These are phyloP conservation scores for Leptographium lundbergii DNA, from an alignment of 2,329 filamentous ascomycete genomes.

Conservation along the genomic window DNA sequence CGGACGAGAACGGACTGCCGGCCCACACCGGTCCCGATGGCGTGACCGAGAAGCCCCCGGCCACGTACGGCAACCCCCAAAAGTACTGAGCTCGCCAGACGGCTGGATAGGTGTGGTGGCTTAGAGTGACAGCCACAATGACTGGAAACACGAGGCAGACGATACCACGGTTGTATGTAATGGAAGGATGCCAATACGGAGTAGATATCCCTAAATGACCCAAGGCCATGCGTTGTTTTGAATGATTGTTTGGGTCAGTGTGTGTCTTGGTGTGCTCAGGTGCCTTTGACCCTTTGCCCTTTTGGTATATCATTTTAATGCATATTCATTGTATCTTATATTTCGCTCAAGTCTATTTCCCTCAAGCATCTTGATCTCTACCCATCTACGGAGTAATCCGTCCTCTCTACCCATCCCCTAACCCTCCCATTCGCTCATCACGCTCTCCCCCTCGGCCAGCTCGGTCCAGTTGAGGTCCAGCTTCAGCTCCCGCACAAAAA, in stretches of 20 bases:
- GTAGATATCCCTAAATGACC: neutral
- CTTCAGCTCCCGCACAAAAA: conserved; percentile 64
- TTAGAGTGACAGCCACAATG: neutral
- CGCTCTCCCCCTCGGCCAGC: conserved; percentile 19
- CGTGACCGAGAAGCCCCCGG: conserved; percentile 4
- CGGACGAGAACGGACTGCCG: conserved; percentile 20
- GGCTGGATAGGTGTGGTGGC: neutral
- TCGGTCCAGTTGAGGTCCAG: conserved; percentile 44
- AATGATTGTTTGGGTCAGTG: too few relatives aligned
- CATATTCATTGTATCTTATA: too few relatives aligned
- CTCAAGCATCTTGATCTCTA: neutral
- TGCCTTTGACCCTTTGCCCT: too few relatives aligned
- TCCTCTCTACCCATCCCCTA: neutral
- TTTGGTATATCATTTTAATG: too few relatives aligned
- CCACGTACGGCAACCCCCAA: conserved; percentile 7
- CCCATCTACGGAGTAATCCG: neutral
- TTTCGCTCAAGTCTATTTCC: neutral
- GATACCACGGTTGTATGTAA: neutral
- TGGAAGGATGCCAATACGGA: neutral
- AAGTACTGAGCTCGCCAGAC: neutral
- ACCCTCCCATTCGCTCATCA: conserved; percentile 12
- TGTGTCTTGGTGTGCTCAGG: too few relatives aligned
- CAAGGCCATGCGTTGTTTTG: neutral
- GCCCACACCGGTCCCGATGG: conserved; percentile 15
- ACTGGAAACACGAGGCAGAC: neutral